These are phyloP conservation scores for Boletus rex-veris DNA, from an alignment of 768 basidiomycete genomes.

Conservation along the genomic window DNA sequence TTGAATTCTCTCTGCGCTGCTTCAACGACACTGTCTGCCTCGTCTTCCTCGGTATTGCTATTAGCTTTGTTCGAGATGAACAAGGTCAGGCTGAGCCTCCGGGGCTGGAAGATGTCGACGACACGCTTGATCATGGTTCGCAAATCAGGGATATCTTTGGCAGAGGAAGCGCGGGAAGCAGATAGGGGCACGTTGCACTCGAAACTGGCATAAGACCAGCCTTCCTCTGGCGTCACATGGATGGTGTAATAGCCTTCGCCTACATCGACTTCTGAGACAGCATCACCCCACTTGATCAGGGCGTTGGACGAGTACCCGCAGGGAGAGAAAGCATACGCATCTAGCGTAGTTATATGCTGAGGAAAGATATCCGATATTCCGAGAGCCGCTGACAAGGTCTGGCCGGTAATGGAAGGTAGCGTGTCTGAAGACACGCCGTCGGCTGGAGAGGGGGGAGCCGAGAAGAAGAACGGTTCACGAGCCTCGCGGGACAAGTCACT, in stretches of 20 bases:
- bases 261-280: conserved; percentile 17
- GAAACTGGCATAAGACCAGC: conserved; percentile 98
- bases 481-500: conserved; percentile 75
- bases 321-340: conserved; percentile 90
- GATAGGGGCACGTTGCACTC: conserved; percentile 92
- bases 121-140: conserved; percentile 82
- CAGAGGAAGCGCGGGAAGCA: conserved; percentile 26
- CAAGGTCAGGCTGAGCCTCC: conserved; percentile 77
- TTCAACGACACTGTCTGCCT: conserved; percentile 57
- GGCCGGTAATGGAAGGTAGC: conserved; percentile 26
- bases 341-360: conserved; percentile 71
- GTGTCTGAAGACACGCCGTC: conserved; percentile 45
- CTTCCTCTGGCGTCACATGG: conserved; percentile 96
- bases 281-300: conserved; percentile 59
- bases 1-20: conserved; percentile 73
- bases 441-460: conserved; percentile 41
- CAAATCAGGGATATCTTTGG: conserved; percentile 63
- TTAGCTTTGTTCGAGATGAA: conserved; percentile 76
- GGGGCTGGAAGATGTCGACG: conserved; percentile 90
- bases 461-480: conserved; percentile 73
- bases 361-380: conserved; percentile 86
- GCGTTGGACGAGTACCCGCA: conserved; percentile 98
- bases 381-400: conserved; percentile 58
- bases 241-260: conserved; percentile 97
- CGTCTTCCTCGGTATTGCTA: conserved; percentile 40